phyloP scores from a whole-genome alignment of 495 filamentous ascomycete genomes.

The Hyaloscypha bicolor region DNA sequence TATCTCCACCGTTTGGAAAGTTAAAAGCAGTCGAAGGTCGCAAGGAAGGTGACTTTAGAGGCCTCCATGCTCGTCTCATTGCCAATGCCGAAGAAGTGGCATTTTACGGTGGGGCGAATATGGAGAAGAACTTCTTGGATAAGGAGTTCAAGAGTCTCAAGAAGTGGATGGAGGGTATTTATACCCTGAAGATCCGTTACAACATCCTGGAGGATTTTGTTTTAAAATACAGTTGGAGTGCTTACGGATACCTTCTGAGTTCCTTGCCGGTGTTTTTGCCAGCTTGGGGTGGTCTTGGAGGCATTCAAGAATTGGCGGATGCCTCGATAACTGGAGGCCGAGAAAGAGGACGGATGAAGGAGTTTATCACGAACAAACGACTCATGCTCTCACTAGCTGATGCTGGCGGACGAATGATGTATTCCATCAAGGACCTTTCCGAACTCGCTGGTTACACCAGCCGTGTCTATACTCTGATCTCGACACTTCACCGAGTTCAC shows the following conservation, averaged over 20 bases:
- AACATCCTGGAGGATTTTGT: slow-evolving; percentile 99
- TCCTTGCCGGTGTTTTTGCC: slow-evolving; percentile 94
- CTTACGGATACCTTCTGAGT: slow-evolving; percentile 91
- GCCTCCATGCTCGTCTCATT: slow-evolving; percentile 85
- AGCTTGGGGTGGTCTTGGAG: slow-evolving; percentile 86
- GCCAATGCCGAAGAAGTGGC: slow-evolving; percentile 99
- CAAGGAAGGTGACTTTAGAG: slow-evolving; percentile 91
- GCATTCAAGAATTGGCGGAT: slow-evolving; percentile 62
- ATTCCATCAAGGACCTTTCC: slow-evolving; percentile 96
- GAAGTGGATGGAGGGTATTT: slow-evolving; percentile 95
- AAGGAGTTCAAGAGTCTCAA: slow-evolving; percentile 89
- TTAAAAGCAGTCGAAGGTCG: slow-evolving; percentile 93
- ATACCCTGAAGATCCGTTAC: slow-evolving; percentile 93
- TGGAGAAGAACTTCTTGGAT: slow-evolving; percentile 87
- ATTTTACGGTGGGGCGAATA: slow-evolving; percentile 94
- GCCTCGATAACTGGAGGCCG: slow-evolving; percentile 51
- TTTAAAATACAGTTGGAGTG: slow-evolving; percentile 97
- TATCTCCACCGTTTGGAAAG: slow-evolving; percentile 95
- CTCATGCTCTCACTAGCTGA: slow-evolving; percentile 98
- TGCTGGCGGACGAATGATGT: slow-evolving; percentile 98
- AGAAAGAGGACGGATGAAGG: slow-evolving; percentile 87
- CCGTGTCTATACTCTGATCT: slow-evolving; percentile 92
- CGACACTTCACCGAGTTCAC: slow-evolving; percentile 91
- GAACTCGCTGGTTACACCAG: slow-evolving; percentile 95
- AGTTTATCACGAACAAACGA: slow-evolving; percentile 99